Evolutionary conservation across 441 rosid genomes (phyloP), one percentile per base, ranked within the genome.

Genomic region (Caryocar brasiliense): DNA sequence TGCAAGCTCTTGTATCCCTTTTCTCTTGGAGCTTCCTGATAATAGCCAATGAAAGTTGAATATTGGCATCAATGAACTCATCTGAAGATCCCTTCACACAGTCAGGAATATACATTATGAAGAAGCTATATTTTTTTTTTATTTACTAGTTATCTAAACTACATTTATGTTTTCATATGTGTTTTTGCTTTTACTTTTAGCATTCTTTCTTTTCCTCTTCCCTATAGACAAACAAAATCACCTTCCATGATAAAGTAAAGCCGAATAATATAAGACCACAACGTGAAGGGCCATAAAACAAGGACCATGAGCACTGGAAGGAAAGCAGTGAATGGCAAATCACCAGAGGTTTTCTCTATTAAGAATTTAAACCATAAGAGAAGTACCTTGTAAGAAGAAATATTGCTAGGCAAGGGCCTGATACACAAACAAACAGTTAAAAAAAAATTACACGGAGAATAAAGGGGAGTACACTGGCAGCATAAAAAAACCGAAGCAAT

Each of bases 41-140:
- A 41, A 91, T 72, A 40, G 90, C 70, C 77, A 86, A 75, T 9
- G 79, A 85, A 38, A 91, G 68, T 65, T 91, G 98, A 67, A 91
- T 78, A 62, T 86, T 91, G 74, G 98, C 96, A 54, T 86, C 96
- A 56, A 75, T 86, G 70, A 81, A 91, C 14, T 86, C 98, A 64
- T 86, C 93, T 69, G 98, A 91, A 66, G 93, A 86, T 51, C 96
- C 98, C 96, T 86, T 75, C 73, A 79, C 70, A 79, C 25, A 21
- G 61, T 75, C 58, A 70, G 76, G 51, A 71, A 61, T 56, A 73
- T 51, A 64, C 53, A 55, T 55, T 40, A 59, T 62, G 50, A 62
- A 63, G n/a, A n/a, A n/a, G n/a, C n/a, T 11, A 40, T 34, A 34
- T 38, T 26, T 6, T 13, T 34, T 51, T 30, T 13, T 40, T 2